A percentile compares a stretch with the other conserved stretches of the same genome.
phyloP scores from a whole-genome alignment of 192 early-diverging fungal species.

The Backusella parvicylindrica region DNA sequence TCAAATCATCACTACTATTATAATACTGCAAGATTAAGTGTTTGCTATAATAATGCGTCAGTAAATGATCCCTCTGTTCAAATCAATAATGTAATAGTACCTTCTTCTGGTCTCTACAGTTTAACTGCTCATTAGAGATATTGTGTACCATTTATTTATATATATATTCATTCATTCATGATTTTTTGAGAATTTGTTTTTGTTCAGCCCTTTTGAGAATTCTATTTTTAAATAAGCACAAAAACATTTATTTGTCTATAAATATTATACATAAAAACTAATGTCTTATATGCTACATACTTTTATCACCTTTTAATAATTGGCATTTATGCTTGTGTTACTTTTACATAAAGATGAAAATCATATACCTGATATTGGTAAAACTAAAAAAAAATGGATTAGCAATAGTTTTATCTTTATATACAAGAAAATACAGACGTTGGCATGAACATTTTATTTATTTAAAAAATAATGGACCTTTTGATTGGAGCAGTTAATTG shows the following conservation, averaged over 20 bases:
- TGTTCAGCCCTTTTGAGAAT: neutral
- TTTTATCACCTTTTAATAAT: too few relatives aligned
- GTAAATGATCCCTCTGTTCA: neutral
- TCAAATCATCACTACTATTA: neutral
- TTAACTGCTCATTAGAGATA: neutral
- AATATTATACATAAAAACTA: neutral
- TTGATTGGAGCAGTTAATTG: too few relatives aligned
- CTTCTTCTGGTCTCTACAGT: neutral
- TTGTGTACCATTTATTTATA: neutral
- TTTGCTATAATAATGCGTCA: neutral
- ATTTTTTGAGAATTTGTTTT: neutral
- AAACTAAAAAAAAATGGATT: too few relatives aligned
- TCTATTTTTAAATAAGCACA: neutral
- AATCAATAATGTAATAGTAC: neutral
- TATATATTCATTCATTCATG: neutral
- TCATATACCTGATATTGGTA: too few relatives aligned
- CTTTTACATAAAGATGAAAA: too few relatives aligned
- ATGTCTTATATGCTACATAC: too few relatives aligned
- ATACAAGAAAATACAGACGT: too few relatives aligned
- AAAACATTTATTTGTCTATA: neutral
- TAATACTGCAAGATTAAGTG: neutral
- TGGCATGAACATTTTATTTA: too few relatives aligned
- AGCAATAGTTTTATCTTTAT: too few relatives aligned
- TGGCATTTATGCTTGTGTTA: too few relatives aligned
- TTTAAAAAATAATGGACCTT: too few relatives aligned